Base-by-base conservation (phyloP, 257 asterid genomes). In the Solanum infundibuliforme region DNA sequence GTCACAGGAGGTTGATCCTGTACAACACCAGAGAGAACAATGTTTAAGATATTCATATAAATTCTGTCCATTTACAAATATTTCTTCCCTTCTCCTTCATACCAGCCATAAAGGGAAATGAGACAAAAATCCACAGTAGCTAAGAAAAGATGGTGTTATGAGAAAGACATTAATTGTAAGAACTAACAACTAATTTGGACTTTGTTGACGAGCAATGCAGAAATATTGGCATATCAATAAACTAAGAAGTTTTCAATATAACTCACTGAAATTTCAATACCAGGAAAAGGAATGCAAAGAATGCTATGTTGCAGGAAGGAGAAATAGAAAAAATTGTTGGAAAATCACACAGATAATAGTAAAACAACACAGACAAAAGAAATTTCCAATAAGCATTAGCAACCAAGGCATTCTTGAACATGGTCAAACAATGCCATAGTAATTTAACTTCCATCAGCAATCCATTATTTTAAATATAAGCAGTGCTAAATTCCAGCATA, bases 1-100 rank as follows among this genome's bases (percentile, higher is more conserved):
- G 95, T 94, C 82, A 84, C 89, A 82, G 93, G 91, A 62, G 89
- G 92, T 87, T 65, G 81, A 31, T 90, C 95, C 95, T 92, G 87
- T 6, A 88, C 21, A 87, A 79, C 85, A 90, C 38, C 85, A 87
- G 87, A 87, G 21, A 87, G 83, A 87, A 82, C 65, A 72, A 85
- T 68, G 31, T 43, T 86, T 83, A 27, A 84, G 34, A 38, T 82
- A 68, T 14, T 46, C 38, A 48, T 14, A 46, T 46, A 27, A 81
- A 16, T 18, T 21, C 20, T 82, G 41, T 31, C 31, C 43, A 46
- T 82, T 18, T 82, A 48, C 31, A 29, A 48, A 82, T 48, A 48
- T 82, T 29, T 82, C 4, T 48, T 29, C 68, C 39, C 41, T 29
- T 48, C 62, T 48, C 69, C 86, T 32, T 48, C 41, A 82, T 82